Base-by-base conservation (phyloP, 2,329 filamentous ascomycete species). In the Mycogone perniciosa region DNA sequence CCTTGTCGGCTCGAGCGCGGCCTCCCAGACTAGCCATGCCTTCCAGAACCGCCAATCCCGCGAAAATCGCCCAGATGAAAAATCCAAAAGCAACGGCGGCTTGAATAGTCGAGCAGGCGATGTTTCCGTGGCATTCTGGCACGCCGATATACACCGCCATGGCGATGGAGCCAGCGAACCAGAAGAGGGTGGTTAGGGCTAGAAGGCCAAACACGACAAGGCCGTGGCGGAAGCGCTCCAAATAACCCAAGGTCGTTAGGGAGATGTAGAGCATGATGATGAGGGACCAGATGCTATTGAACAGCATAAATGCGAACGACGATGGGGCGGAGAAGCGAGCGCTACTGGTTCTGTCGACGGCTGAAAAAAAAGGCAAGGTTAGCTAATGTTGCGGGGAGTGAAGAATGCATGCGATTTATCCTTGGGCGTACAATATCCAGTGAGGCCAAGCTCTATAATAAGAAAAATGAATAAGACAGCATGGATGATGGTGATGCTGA, bases 151-250 rank as follows among this genome's bases (percentile, higher is more conserved):
- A 75, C 20, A 82, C 84, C 0, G 86, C 89, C 8, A 91, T 69
- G 0, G 89, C 88, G 57, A 95, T 84, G 60, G 89, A 86, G 6
- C 89, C 89, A 1, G 86, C 84, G 63, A 96, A 93, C 90, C 90
- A 96, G 74, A 95, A 95, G 51, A 95, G 76, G 71, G 86, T 84
- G 7, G 88, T 93, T 27, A 93, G 58, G 43, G 73, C 74, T 62
- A 95, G 87, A 31, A 88, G 74, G 1, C 62, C 82, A 13, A 91
- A 72, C 11, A 89, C 79, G 41, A 76, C 81, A 46, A 81, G 80
- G 47, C 76, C 79, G 66, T 89, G 81, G 60, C 84, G 83, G 8
- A 82, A 60, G 27, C 72, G 71, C 4, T 79, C 74, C 60, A 82
- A 73, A 68, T 82, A 84, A 40, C 20, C 20, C 20, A 79, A 71